Evolutionary conservation across 352 stramenopile genomes (phyloP).

Genomic region (Globisporangium recalcitrans): DNA sequence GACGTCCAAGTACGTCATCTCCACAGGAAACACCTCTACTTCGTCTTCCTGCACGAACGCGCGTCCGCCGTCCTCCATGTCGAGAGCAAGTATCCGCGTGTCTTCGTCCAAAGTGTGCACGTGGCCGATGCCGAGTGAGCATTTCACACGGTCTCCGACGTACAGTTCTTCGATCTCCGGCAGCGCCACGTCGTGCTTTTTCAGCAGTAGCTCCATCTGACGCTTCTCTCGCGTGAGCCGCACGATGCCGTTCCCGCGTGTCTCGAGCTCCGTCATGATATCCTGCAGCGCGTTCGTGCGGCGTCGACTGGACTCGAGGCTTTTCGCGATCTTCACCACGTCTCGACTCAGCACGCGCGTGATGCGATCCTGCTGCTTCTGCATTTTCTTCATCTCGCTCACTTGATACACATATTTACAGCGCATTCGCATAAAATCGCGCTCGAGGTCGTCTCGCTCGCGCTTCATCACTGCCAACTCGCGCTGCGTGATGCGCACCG

Average conservation of each 20-base stretch:
- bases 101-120: constrained; percentile 38
- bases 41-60: constrained; percentile 58
- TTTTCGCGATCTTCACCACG: constrained; percentile 46
- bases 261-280: constrained; percentile 77
- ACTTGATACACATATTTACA: constrained; percentile 60
- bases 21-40: constrained; percentile 46
- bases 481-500: constrained; percentile 70
- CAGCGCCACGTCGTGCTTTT: constrained; percentile 32
- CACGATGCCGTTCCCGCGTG: constrained; percentile 43
- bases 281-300: constrained; percentile 70
- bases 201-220: constrained; percentile 45
- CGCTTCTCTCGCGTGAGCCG: constrained; percentile 62
- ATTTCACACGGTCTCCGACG: constrained; percentile 49
- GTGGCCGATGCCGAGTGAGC: constrained; percentile 36
- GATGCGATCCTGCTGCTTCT: constrained; percentile 68
- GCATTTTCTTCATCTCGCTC: constrained; percentile 58
- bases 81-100: constrained; percentile 37
- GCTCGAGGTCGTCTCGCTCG: constrained; percentile 74
- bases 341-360: constrained; percentile 36
- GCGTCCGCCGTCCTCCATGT: constrained; percentile 33
- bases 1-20: constrained; percentile 44
- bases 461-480: constrained; percentile 61
- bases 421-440: constrained; percentile 63
- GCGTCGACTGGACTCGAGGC: constrained; percentile 59
- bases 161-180: constrained; percentile 64